Evolutionary conservation across 306 rosid species (phyloP).

Genomic region (Dryas drummondii): DNA sequence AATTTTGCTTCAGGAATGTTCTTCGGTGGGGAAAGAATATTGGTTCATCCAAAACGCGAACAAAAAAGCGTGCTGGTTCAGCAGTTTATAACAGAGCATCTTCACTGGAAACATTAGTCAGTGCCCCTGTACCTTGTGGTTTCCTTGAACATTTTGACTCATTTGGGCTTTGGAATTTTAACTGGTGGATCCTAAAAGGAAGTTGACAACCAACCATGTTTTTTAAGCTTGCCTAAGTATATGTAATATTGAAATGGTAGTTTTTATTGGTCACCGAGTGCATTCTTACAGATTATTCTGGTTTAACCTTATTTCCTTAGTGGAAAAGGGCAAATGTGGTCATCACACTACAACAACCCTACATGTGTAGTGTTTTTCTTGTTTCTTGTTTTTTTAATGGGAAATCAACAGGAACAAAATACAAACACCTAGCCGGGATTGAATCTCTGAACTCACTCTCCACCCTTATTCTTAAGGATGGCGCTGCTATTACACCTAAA

Average conservation of each 20-base stretch:
- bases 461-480: neutral
- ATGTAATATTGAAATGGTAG: neutral
- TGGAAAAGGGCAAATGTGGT: neutral
- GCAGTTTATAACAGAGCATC: constrained; percentile 91
- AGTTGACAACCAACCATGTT: neutral
- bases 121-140: constrained; percentile 35
- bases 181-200: constrained; percentile 15
- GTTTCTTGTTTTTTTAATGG: neutral
- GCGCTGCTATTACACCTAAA: neutral
- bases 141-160: constrained; percentile 1
- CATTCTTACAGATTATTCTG: neutral
- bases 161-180: constrained; percentile 17
- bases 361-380: neutral
- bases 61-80: constrained; percentile 83
- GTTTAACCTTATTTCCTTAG: neutral
- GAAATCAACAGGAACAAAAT: too few species aligned
- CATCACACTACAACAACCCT: neutral
- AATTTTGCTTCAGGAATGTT: constrained; percentile 59
- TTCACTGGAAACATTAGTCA: constrained; percentile 82
- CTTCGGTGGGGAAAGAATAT: constrained; percentile 97
- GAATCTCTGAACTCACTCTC: neutral
- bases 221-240: too few species aligned
- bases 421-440: neutral
- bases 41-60: constrained; percentile 68
- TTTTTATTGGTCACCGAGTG: neutral